Base-by-base conservation (phyloP, 1,284 basidiomycete species). In the Amylostereum chailletii region DNA sequence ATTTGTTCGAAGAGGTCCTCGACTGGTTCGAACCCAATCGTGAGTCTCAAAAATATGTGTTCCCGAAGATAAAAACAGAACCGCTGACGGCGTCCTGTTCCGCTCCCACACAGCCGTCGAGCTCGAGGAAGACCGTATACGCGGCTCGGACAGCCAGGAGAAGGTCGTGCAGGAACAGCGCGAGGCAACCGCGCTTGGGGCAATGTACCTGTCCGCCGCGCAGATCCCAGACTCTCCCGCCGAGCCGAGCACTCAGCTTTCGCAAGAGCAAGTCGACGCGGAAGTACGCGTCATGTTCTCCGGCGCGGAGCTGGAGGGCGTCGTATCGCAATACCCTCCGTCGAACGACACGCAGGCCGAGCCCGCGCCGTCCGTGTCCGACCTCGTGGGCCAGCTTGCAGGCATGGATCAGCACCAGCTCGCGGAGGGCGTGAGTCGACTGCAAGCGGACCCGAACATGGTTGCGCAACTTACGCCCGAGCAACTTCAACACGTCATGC, bases 1-100 rank as follows among this genome's bases (percentile, higher is more conserved):
- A 81, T 61, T 60, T 87, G 55, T 90, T 90, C 66, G 87, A 90
- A 68, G 88, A 90, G 68, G 74, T 79, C 51, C 71, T 88, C 58
- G 88, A 90, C 71, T 90, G 86, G 86, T 72, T 70, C 59, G 87
- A 90, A 60, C 86, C 86, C 55, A 63, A 75, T 58, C 70, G 87
- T 90, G 74, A 79, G 71, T 61, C 57, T 49, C 11, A 53, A 44
- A 42, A 40, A 32, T 52, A 42, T 46, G 52, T 46, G 19, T 19
- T 19, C 19, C 19, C 19, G 19, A 19, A 19, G 19, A 19, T 19
- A 19, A 19, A 19, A 19, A 19, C 19, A 19, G 19, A 19, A 19
- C 19, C 19, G 19, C 19, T 19, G 19, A 19, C 19, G 19, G 19
- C 19, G 19, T 19, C 19, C 19, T 19, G 19, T 19, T 19, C 19